Base-by-base conservation (phyloP, 2,329 filamentous ascomycete genomes). In the Trichophyton rubrum region DNA sequence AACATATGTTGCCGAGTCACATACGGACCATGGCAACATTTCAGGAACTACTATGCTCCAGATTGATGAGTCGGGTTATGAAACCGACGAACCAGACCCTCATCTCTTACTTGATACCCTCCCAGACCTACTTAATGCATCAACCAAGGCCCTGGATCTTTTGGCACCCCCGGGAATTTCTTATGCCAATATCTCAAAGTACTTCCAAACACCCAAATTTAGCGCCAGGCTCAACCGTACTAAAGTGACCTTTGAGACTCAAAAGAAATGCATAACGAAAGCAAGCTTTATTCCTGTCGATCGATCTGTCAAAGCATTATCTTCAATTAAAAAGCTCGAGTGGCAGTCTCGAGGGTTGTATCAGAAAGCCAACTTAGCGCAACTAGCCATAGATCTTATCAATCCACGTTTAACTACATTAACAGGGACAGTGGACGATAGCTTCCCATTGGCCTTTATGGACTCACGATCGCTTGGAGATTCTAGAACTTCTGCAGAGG, bases 301-400 rank as follows among this genome's bases (percentile, higher is more conserved):
- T 9, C 22, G 30, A 24, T 59, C 55, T 7, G 45, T 51, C 22
- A 47, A 56, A 15, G 60, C 40, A 3, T 51, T 65, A 27, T 62
- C 62, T 5, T 62, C 56, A 0, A 35, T 62, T 4, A 24, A 60
- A 55, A 11, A 43, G 5, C 17, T 60, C 24, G 56, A 57, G 22
- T 63, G 61, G 61, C 30, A 57, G 15, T 56, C 62, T 6, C 33
- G 53, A 15, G 56, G 40, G 22, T 24, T 62, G 20, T 62, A 57
- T 24, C 61, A 63, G 27, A 65, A 61, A 43, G 63, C 64, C 20
- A 66, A 66, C 51, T 57, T 66, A 3, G 64, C 62, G 15, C 61
- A 62, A 41, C 45, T 66, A 15, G 59, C 62, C 22, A 27, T 64
- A 45, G 62, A 63, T 53, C 53, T 66, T 7, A 58, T 65, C 6